These are phyloP conservation scores for Entamoeba moshkovskii DNA, from an alignment of 208 protist genomes.

Conservation along the genomic window DNA sequence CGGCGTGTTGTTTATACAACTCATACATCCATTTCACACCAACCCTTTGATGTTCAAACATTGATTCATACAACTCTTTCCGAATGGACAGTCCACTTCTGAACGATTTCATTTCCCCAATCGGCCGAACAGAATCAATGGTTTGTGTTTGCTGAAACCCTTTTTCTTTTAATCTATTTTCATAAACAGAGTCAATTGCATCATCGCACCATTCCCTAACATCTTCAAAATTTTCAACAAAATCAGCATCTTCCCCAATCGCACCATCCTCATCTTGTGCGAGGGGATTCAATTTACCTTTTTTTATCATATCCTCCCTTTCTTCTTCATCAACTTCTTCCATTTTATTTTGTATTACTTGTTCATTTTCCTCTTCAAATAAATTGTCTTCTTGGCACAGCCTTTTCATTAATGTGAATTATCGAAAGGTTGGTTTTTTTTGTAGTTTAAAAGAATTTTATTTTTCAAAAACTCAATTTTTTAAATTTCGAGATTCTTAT, in stretches of 20 bases:
- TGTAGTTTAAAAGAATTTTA: too few relatives aligned
- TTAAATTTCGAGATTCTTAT: too few relatives aligned
- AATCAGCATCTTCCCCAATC: background rate
- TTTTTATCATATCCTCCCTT: background rate
- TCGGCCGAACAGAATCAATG: background rate
- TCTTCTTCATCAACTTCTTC: background rate
- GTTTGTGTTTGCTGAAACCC: background rate
- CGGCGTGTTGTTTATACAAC: background rate
- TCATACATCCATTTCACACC: slow-evolving; percentile 39
- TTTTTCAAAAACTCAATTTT: too few relatives aligned
- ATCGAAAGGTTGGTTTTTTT: too few relatives aligned
- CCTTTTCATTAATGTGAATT: too few relatives aligned
- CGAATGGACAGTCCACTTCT: background rate
- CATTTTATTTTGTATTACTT: background rate
- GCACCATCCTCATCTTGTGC: background rate
- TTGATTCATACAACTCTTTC: background rate
- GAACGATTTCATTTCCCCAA: background rate
- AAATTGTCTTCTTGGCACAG: too few relatives aligned
- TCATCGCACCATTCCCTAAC: background rate
- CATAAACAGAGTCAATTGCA: background rate
- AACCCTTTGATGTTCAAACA: slow-evolving; percentile 26
- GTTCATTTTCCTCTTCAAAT: too few relatives aligned
- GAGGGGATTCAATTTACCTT: background rate
- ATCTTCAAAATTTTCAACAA: background rate
- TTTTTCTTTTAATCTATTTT: background rate